phyloP scores from a whole-genome alignment of 2,329 filamentous ascomycete species.

The Sporothrix variecibatus region DNA sequence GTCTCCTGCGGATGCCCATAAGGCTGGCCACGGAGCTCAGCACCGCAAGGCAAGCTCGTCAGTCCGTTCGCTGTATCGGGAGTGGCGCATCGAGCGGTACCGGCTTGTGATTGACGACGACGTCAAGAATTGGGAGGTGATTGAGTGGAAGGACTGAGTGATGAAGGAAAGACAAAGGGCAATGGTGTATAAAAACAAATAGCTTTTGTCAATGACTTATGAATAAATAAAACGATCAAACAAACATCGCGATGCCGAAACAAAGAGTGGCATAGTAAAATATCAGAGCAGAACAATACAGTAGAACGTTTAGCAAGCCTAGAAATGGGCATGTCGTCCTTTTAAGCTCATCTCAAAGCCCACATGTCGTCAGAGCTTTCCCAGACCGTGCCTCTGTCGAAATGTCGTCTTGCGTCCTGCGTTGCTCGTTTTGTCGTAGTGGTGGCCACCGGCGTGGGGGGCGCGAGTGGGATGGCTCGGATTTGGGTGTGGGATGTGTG shows the following conservation, averaged over 20 bases:
- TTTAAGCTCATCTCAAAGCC: conserved; percentile 7
- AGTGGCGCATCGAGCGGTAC: conserved; percentile 70
- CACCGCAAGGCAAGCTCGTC: conserved; percentile 66
- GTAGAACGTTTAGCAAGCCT: too few species aligned
- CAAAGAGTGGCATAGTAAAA: background rate
- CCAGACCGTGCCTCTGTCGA: background rate
- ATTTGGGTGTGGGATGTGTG: conserved; percentile 17
- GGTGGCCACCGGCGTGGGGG: conserved; percentile 26
- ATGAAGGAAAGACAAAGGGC: background rate
- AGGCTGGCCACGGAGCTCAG: conserved; percentile 61
- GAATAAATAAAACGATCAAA: background rate
- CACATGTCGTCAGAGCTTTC: conserved; percentile 17
- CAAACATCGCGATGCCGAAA: background rate
- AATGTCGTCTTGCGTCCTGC: background rate
- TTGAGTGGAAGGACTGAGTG: conserved; percentile 28
- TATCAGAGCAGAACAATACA: background rate
- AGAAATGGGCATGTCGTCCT: conserved; percentile 8
- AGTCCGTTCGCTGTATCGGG: conserved; percentile 63
- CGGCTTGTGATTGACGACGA: conserved; percentile 69
- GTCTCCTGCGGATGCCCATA: conserved; percentile 59
- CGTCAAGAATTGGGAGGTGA: conserved; percentile 63
- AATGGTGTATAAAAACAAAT: background rate
- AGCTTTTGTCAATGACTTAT: background rate
- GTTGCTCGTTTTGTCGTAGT: conserved; percentile 17
- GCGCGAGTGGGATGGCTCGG: conserved; percentile 8